Conservation (phyloP, 441 rosid species). For the Iberis amara region DNA sequence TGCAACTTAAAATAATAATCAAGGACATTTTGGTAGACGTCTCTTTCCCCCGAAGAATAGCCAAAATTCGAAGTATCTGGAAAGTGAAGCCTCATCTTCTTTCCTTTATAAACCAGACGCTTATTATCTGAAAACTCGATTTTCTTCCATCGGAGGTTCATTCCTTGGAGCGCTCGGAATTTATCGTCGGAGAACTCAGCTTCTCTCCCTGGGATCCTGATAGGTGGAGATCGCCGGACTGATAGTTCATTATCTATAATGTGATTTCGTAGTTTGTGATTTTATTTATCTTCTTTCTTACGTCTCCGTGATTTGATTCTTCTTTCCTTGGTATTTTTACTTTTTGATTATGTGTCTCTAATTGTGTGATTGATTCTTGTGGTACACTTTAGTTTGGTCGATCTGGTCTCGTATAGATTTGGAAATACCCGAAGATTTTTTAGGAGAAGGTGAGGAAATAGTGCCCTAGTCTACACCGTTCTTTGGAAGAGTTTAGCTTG, state of each 20-base stretch:
- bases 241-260: constrained; percentile 34
- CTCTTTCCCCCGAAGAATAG: not conserved
- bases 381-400: not conserved
- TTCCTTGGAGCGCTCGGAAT: constrained; percentile 10
- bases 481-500: not conserved
- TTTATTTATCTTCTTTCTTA: not conserved
- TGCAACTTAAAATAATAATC: too few relatives aligned
- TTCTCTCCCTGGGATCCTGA: constrained; percentile 6
- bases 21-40: too few relatives aligned
- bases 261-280: not conserved
- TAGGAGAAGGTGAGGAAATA: not conserved
- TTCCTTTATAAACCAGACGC: constrained; percentile 6
- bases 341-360: constrained; percentile 13
- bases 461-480: not conserved
- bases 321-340: constrained; percentile 10
- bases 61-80: constrained; percentile 31
- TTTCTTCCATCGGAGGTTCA: not conserved
- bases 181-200: constrained; percentile 16
- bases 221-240: constrained; percentile 28
- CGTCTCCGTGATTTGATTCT: constrained; percentile 18
- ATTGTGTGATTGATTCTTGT: constrained; percentile 4
- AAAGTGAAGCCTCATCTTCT: constrained; percentile 10
- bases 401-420: not conserved
- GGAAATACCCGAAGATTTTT: constrained; percentile 1
- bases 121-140: not conserved